Base-by-base conservation (phyloP, 108 stramenopile genomes). In the Cylindrotheca fusiformis region DNA sequence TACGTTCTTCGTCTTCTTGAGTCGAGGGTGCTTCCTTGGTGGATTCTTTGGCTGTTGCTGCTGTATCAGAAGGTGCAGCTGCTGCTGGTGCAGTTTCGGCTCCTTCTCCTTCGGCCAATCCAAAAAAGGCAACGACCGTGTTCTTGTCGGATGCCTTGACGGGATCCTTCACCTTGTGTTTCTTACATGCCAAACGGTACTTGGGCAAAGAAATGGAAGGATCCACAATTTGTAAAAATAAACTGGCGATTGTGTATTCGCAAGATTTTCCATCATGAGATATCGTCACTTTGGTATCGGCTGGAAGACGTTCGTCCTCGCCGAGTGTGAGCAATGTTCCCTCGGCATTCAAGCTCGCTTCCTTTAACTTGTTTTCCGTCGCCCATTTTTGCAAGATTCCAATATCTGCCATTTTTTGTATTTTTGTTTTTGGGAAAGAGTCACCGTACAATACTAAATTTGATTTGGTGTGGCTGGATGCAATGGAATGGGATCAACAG, bases 111-210 rank as follows among this genome's bases (percentile, higher is more conserved):
- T 29, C 32, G 17, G 58, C 53, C 17, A 63, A 71, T 29, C 62
- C 28, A 55, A 87, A 89, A 58, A 65, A 84, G 19, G 58, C 76
- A 1, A 80, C 32, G 12, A 93, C 68, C 10, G 30, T 66, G 2
- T 65, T 49, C 65, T 84, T 86, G 52, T 93, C 91, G 46, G 71
- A 57, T 22, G 86, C 76, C 52, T 88, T 90, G 59, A 93, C 85
- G 0, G 79, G 76, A 69, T 89, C 91, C 20, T 59, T 65, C 4
- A 90, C 88, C 5, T 77, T 60, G 57, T 83, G 65, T 21, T 69
- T 55, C 47, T 86, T 86, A 69, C 91, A 93, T 1, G 86, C 88
- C 45, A 81, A 74, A 57, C 88, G 74, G 58, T 93, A 93, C 8
- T 60, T 65, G 59, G 86, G 24, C n/a, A 89, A 62, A 72, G 66